phyloP scores from a whole-genome alignment of 257 asterid species.

The Solanum bulbocastanum region DNA sequence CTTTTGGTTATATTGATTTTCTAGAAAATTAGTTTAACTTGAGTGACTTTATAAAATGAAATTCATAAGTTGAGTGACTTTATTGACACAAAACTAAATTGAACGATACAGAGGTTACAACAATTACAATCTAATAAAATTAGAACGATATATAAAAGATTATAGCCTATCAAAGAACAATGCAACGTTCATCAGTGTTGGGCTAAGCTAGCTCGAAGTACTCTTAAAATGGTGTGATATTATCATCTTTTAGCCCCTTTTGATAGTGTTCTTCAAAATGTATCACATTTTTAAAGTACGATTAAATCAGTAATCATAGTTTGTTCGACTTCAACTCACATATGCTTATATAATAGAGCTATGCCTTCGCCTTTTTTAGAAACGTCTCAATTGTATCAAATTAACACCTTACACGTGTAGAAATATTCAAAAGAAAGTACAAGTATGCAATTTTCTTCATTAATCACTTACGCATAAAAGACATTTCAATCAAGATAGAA shows the following conservation, averaged over 20 bases:
- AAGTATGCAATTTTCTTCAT: not conserved
- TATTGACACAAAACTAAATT: too few relatives aligned
- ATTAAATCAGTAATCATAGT: not conserved
- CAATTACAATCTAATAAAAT: too few relatives aligned
- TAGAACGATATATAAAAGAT: too few relatives aligned
- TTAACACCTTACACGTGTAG: not conserved
- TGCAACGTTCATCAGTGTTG: too few relatives aligned
- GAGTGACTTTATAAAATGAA: too few relatives aligned
- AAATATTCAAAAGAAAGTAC: not conserved
- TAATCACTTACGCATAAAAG: not conserved
- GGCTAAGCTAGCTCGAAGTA: not conserved
- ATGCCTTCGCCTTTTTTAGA: not conserved
- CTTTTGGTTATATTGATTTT: too few relatives aligned
- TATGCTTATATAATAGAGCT: too few relatives aligned
- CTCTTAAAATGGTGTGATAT: not conserved
- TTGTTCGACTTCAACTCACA: not conserved
- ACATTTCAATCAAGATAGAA: not conserved
- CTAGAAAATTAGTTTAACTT: too few relatives aligned
- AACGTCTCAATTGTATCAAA: too few relatives aligned
- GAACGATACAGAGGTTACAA: not conserved
- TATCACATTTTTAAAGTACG: not conserved
- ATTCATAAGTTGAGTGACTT: too few relatives aligned
- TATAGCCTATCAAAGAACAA: not conserved
- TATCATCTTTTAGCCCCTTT: too few relatives aligned
- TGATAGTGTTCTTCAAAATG: too few relatives aligned